phyloP scores from a whole-genome alignment of 2,329 filamentous ascomycete species.

The Cordyceps tenuipes region DNA sequence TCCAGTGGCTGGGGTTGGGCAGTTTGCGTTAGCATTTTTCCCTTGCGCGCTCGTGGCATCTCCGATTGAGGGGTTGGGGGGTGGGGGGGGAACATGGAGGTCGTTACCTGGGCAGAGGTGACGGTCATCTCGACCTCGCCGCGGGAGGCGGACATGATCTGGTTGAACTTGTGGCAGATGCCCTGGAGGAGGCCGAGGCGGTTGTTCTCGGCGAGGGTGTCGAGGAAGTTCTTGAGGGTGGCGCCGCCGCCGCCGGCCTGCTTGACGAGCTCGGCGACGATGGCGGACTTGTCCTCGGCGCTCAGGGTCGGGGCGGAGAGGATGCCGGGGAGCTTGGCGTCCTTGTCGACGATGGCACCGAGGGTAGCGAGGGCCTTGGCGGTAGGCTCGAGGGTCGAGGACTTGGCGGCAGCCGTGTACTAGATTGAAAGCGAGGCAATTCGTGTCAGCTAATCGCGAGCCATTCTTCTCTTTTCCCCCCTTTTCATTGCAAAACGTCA shows the following conservation, averaged over 20 bases:
- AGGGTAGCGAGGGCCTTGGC: constrained; percentile 72
- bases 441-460: constrained; percentile 13
- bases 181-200: constrained; percentile 73
- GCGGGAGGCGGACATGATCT: constrained; percentile 78
- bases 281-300: constrained; percentile 71
- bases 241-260: constrained; percentile 65
- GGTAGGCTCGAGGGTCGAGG: constrained; percentile 73
- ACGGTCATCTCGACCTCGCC: constrained; percentile 92
- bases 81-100: neutral
- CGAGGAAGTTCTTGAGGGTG: constrained; percentile 89
- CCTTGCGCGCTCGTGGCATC: neutral
- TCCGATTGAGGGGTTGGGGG: too few relatives aligned
- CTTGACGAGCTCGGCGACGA: constrained; percentile 84
- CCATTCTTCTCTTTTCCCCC: neutral
- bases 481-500: neutral
- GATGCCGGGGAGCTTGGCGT: constrained; percentile 70
- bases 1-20: constrained; percentile 66
- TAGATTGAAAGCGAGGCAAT: constrained; percentile 36
- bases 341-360: constrained; percentile 64
- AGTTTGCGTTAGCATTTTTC: constrained; percentile 18
- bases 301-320: constrained; percentile 74
- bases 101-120: constrained; percentile 78
- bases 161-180: constrained; percentile 78
- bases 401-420: constrained; percentile 96
- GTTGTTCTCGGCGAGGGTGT: constrained; percentile 92